Base-by-base conservation (phyloP, 83 land plant genomes). In the Isoetes engelmannii region DNA sequence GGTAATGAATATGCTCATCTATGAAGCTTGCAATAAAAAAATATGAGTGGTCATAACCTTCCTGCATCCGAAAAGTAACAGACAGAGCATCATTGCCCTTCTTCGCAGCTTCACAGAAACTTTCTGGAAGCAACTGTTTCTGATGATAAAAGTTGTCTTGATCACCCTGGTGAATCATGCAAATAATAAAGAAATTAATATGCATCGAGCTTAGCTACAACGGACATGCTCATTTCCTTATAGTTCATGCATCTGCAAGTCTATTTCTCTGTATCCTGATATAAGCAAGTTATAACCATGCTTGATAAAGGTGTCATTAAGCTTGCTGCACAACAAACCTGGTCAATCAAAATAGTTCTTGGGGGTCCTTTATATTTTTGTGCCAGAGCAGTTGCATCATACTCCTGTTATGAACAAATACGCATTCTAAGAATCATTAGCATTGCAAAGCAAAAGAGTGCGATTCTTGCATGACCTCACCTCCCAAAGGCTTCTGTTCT, bases 11-110 rank as follows among this genome's bases (percentile, higher is more conserved):
- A 83, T 94, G 99, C 43, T 94, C 93, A 44, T 88, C 93, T 5
- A 94, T 83, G 75, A 94, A 94, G 58, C 89, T 75, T 6, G 99
- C 79, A 76, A 94, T 88, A 77, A 94, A 94, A 75, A 62, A 88
- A 77, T 81, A 94, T 4, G 99, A 94, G 75, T 94, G 99, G 59
- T 94, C 97, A 77, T 94, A 94, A 41, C 93, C 99, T 56, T 85
- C 84, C 67, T 94, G 97, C 72, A 94, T 55, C 44, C 99, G 75
- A 58, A 94, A 59, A 7, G 67, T 76, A n/a, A 9, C 47, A 8
- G 67, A 64, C 43, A 89, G 50, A 5, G 98, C 92, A 68, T 65
- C 83, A 63, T 76, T 73, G 4, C 45, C 37, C 37, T 28, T 28
- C 37, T 28, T 28, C 1, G 89, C 86, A 15, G 96, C 98, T 67